Evolutionary conservation across 495 filamentous ascomycete species (phyloP), one percentile per base, ranked within the genome.

Genomic region (Lophium mytilinum): DNA sequence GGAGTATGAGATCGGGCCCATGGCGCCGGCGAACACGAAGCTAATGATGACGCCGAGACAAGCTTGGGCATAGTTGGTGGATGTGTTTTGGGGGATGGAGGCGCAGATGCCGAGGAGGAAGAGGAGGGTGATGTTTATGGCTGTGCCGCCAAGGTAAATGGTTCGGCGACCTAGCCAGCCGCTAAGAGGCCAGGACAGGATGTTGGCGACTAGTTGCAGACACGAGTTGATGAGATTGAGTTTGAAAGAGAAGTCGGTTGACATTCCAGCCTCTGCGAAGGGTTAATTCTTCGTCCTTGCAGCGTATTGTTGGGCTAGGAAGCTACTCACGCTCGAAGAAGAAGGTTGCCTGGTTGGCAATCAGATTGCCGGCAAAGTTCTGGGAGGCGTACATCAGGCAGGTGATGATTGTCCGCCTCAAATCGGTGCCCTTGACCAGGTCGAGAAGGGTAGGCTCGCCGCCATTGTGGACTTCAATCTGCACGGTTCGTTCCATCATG

Each of bases 31-130:
- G 68, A 79, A 82, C 41, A 76, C 68, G 57, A 82, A 73, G 51
- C 78, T 80, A 62, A 82, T 69, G 61, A 82, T 80, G 11, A 82
- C 66, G 53, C 78, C 78, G 34, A 82, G 68, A 36, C 74, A 76
- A 24, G 79, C 79, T 64, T 76, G 72, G 35, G 79, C 79, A 49
- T 72, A 63, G 46, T 24, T 64, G 60, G 73, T 47, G 37, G 77
- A 65, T 3, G 54, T 67, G 33, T 61, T 63, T 11, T 3, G 6
- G 58, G 65, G 66, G 60, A 74, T 60, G 37, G 74, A 78, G 60
- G 41, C 76, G 11, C 74, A 74, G 63, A 79, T 68, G 64, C 77
- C 78, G 55, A 80, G 76, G 30, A 71, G 70, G 51, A 76, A 15
- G 54, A 76, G 53, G 52, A 70, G 61, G 55, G 63, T 43, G 50